Evolutionary conservation across 2,329 filamentous ascomycete species (phyloP), one percentile per base, ranked within the genome.

Genomic region (Diaporthe sp.): DNA sequence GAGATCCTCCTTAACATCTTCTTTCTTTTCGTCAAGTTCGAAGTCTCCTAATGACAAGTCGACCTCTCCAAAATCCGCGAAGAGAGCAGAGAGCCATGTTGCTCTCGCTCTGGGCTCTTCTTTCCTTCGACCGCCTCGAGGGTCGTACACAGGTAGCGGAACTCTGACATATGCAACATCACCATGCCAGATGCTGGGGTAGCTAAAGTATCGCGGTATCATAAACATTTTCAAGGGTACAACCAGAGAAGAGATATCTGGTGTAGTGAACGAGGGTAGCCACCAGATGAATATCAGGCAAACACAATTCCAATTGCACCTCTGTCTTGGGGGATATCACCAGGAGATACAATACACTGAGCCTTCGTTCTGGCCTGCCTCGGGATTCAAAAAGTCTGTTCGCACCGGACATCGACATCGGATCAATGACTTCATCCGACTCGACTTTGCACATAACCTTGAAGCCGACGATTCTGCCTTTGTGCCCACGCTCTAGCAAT

Each of bases 251-350:
- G 10, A 60, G 34, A 39, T 31, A 17, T 3, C 5, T 39, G 57
- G 57, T 39, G 31, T 7, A 61, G 34, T 15, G 34, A 42, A 61
- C 22, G 34, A 42, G 19, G 19, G 22, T 44, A 15, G 34, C 31
- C 34, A 42, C 34, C 57, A 42, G 57, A n/a, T 39, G 57, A 61
- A 61, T 39, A 61, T 61, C 57, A 61, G 57, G 57, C 57, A 34
- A 61, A 61, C 34, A 25, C 34, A n/a, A 61, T 61, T n/a, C 34
- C 12, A 39, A 61, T 42, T 15, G 2, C 3, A 15, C 42, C 22
- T 25, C 19, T 42, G 10, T 39, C 12, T 22, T 39, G 19, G 22
- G 37, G 31, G 19, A 39, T n/a, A 7, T 61, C 57, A 25, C 3
- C 15, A 15, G 57, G 12, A 37, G 37, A 61, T 61, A 39, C 37